Evolutionary conservation across 495 filamentous ascomycete genomes (phyloP), one percentile per base, ranked within the genome.

Genomic region (Neurospora intermedia): DNA sequence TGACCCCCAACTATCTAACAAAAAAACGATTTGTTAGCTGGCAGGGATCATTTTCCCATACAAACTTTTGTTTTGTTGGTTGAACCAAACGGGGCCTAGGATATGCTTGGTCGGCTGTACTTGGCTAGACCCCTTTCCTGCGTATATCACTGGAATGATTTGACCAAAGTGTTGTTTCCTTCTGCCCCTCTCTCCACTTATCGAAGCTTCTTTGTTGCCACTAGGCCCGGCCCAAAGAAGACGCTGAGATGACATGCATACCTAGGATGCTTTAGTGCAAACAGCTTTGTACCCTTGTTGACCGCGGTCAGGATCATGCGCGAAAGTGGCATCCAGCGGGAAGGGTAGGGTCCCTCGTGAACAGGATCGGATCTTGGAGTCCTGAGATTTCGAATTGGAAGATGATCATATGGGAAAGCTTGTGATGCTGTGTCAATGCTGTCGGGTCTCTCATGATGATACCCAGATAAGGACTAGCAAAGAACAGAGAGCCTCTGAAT

Each of bases 271-370:
- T 66, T 38, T 66, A 38, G 27, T 18, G 54, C 2, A 27, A 2
- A 2, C 16, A 66, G 54, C 54, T 62, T 76, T 62, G 71, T 46
- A 79, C 75, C 77, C 79, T 75, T 74, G 77, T 69, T 73, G 74
- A 75, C 59, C 70, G 76, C 75, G 35, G 73, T 75, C 77, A 73
- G 70, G 72, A 74, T 80, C 74, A 78, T 80, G 77, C 76, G 74
- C 74, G 66, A 48, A 77, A 80, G 79, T 81, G 78, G 77, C 76
- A 80, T 80, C 73, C 76, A 77, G 79, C 76, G 76, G 77, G 77
- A 16, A 66, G 27, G 27, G 78, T 77, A 76, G 72, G 74, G 71
- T 70, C 73, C 76, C 79, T 77, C 76, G 74, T 77, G 78, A 75
- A 73, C 74, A 72, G 75, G 78, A 81, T 81, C 79, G 69, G 78